phyloP scores from a whole-genome alignment of 768 basidiomycete genomes.

The Ramaria sp. region DNA sequence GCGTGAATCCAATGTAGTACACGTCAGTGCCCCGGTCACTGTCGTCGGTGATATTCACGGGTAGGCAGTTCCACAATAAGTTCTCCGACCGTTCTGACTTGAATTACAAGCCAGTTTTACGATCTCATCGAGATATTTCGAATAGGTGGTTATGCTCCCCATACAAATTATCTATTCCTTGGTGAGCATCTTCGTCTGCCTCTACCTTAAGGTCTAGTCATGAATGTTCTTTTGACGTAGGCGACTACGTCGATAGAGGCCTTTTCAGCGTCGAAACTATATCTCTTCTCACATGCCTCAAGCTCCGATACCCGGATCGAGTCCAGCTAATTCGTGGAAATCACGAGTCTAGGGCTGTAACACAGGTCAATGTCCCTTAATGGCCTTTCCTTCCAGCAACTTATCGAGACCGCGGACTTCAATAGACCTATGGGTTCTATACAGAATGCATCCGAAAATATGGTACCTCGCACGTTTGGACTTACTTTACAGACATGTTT shows the following conservation, averaged over 20 bases:
- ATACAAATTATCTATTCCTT: constrained; percentile 97
- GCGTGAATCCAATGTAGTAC: constrained; percentile 97
- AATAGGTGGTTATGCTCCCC: constrained; percentile 92
- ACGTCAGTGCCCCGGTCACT: constrained; percentile 92
- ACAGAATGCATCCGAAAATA: constrained; percentile 98
- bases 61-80: constrained; percentile 38
- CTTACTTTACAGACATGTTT: constrained; percentile 99
- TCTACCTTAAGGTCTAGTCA: constrained; percentile 5
- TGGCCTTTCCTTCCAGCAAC: constrained; percentile 14
- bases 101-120: constrained; percentile 81
- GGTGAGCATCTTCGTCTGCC: constrained; percentile 33
- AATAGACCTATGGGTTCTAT: constrained; percentile 96
- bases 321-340: constrained; percentile 97
- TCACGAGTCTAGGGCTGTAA: constrained; percentile 95
- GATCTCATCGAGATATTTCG: constrained; percentile 98
- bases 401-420: constrained; percentile 17
- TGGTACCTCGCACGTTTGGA: constrained; percentile 93
- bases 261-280: constrained; percentile 98
- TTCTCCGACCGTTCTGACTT: constrained; percentile 20
- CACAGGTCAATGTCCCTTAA: constrained; percentile 53
- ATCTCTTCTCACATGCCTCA: constrained; percentile 91
- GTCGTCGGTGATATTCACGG: constrained; percentile 99
- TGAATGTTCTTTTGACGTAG: constrained; percentile 29
- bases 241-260: constrained; percentile 97
- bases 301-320: constrained; percentile 91